These are phyloP conservation scores for Discostella stelligeroides DNA, from an alignment of 108 stramenopile species.

Conservation along the genomic window DNA sequence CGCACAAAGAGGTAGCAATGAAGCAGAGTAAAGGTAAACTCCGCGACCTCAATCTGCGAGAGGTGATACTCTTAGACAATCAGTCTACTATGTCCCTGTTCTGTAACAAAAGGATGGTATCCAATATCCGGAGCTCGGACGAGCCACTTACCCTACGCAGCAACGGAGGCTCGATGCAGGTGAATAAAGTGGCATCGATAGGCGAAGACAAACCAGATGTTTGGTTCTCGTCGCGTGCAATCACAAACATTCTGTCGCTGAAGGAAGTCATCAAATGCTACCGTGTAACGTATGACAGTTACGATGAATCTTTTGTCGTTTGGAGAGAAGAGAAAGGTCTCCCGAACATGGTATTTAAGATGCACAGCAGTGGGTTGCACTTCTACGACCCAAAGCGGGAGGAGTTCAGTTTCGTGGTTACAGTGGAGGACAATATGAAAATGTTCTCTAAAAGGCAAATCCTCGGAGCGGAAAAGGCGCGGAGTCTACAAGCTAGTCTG, in stretches of 20 bases:
- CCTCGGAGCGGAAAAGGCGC: background rate
- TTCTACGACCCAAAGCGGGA: background rate
- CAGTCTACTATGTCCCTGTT: background rate
- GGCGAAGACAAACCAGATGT: background rate
- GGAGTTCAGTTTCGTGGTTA: background rate
- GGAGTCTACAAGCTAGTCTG: background rate
- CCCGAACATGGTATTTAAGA: background rate
- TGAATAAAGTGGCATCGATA: background rate
- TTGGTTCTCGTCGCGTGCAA: background rate
- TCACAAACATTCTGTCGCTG: conserved; percentile 8
- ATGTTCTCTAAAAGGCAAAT: background rate
- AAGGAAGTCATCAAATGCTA: background rate
- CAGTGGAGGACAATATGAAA: background rate
- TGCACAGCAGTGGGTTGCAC: background rate
- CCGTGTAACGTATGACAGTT: conserved; percentile 1
- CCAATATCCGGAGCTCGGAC: background rate
- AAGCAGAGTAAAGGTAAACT: background rate
- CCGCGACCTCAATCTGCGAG: background rate
- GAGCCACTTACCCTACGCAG: background rate
- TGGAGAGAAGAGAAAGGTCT: background rate
- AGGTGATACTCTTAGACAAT: background rate
- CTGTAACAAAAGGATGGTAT: background rate
- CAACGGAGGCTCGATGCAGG: conserved; percentile 2
- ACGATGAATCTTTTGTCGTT: background rate
- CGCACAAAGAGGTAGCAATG: background rate